A percentile compares a stretch with the other conserved stretches of the same genome.
Evolutionary conservation across 306 rosid genomes (phyloP).

Genomic region (Amphicarpaea edgeworthii): DNA sequence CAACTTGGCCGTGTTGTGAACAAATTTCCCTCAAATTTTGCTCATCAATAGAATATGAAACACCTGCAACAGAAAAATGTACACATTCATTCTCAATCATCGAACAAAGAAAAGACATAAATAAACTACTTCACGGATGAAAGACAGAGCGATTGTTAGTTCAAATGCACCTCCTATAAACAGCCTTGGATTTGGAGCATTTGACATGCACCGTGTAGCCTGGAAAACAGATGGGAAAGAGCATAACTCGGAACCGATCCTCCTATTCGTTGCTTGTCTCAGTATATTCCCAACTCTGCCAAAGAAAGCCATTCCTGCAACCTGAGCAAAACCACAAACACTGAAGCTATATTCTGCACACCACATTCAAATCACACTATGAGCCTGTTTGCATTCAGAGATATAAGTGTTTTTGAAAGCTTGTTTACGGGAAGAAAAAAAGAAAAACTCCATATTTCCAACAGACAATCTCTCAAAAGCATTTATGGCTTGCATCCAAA

Average conservation of each 20-base stretch:
- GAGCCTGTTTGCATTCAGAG: too few relatives aligned
- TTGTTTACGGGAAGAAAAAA: too few relatives aligned
- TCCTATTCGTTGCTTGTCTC: conserved; percentile 58
- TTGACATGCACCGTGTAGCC: conserved; percentile 67
- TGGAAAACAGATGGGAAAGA: conserved; percentile 53
- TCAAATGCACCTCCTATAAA: conserved; percentile 67
- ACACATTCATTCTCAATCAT: conserved; percentile 17
- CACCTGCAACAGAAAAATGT: conserved; percentile 52
- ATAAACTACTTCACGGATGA: not conserved
- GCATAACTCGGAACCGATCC: conserved; percentile 49
- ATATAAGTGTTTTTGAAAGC: too few relatives aligned
- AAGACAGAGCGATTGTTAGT: not conserved
- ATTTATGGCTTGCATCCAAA: too few relatives aligned
- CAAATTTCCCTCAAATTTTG: conserved; percentile 63
- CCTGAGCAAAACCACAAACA: conserved; percentile 40
- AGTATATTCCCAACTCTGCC: conserved; percentile 70
- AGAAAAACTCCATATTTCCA: too few relatives aligned
- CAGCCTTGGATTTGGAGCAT: conserved; percentile 57
- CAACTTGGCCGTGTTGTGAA: conserved; percentile 65
- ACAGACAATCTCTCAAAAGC: too few relatives aligned
- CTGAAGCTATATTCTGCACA: not conserved
- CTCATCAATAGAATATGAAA: conserved; percentile 67
- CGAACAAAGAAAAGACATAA: not conserved
- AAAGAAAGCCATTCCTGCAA: conserved; percentile 69
- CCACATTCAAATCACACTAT: not conserved